phyloP scores from a whole-genome alignment of 352 stramenopile genomes.

The Pythium chondricola region DNA sequence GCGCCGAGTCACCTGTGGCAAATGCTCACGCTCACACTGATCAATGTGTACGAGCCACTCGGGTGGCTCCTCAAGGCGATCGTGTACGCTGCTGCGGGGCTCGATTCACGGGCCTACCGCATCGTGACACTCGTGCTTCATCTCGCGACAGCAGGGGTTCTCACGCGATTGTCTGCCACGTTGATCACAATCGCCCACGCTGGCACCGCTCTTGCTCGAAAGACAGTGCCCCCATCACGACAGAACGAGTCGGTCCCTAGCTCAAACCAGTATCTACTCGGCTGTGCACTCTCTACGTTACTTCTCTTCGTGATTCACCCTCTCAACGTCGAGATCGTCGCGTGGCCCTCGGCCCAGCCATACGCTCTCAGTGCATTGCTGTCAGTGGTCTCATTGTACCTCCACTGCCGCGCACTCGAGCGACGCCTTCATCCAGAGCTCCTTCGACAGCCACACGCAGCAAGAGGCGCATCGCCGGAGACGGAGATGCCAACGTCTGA shows the following conservation, averaged over 20 bases:
- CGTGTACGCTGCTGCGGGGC: constrained; percentile 24
- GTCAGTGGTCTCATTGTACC: constrained; percentile 30
- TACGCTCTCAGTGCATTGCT: constrained; percentile 58
- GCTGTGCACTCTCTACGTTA: constrained; percentile 33
- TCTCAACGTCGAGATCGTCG: constrained; percentile 57
- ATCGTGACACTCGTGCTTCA: constrained; percentile 40
- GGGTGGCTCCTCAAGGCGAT: constrained; percentile 58
- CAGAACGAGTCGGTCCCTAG: too few relatives aligned
- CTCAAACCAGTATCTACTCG: constrained; percentile 7
- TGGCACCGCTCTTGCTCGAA: constrained; percentile 3
- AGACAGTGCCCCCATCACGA: background rate
- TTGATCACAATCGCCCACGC: constrained; percentile 20
- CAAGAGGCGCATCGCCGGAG: constrained; percentile 11
- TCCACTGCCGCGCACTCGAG: constrained; percentile 11
- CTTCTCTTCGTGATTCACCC: constrained; percentile 56
- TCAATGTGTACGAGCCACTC: constrained; percentile 70
- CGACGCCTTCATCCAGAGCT: background rate
- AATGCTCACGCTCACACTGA: constrained; percentile 46
- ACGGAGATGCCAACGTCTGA: constrained; percentile 13
- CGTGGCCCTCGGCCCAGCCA: constrained; percentile 61
- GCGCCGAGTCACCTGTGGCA: constrained; percentile 21
- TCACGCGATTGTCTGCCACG: constrained; percentile 22
- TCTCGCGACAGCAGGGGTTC: constrained; percentile 18
- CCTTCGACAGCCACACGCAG: background rate
- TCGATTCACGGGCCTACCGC: constrained; percentile 35